Evolutionary conservation across 164 flowering plant species (phyloP).

Genomic region (Houttuynia cordata): DNA sequence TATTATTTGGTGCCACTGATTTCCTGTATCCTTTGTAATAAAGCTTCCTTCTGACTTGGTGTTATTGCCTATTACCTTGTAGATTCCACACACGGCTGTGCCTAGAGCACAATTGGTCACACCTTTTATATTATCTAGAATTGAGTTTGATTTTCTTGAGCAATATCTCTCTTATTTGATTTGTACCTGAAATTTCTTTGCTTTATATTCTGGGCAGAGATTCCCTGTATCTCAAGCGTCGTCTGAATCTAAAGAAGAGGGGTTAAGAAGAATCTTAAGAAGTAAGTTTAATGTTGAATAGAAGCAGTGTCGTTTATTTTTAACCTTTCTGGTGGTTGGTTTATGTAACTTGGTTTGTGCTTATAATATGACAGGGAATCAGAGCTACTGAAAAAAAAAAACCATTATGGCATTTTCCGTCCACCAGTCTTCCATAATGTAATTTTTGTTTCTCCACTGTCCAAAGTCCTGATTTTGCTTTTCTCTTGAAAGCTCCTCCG

Average conservation of each 20-base stretch:
- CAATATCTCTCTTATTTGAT: not conserved
- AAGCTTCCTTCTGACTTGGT: not conserved
- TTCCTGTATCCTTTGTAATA: not conserved
- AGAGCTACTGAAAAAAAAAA: slow-evolving; percentile 61
- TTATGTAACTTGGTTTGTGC: not conserved
- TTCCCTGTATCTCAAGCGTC: slow-evolving; percentile 2
- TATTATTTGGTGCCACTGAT: not conserved
- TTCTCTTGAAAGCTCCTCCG: not conserved
- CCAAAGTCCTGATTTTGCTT: not conserved
- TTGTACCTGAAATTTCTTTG: not conserved
- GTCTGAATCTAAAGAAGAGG: slow-evolving; percentile 23
- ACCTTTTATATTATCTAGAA: too few species aligned
- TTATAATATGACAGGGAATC: slow-evolving; percentile 43
- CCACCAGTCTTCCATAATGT: slow-evolving; percentile 61
- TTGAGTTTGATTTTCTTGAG: not conserved
- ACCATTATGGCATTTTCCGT: slow-evolving; percentile 76
- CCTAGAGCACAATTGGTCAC: slow-evolving; percentile 27
- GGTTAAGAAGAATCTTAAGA: slow-evolving; percentile 41
- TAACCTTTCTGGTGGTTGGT: not conserved
- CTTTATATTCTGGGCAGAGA: not conserved
- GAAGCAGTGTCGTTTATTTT: too few species aligned
- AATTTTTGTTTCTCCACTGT: not conserved
- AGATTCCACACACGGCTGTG: slow-evolving; percentile 54
- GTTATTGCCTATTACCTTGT: slow-evolving; percentile 6
- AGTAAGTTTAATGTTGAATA: slow-evolving; percentile 25